Evolutionary conservation across 2,329 filamentous ascomycete species (phyloP).

Genomic region (Talaromyces sp.): DNA sequence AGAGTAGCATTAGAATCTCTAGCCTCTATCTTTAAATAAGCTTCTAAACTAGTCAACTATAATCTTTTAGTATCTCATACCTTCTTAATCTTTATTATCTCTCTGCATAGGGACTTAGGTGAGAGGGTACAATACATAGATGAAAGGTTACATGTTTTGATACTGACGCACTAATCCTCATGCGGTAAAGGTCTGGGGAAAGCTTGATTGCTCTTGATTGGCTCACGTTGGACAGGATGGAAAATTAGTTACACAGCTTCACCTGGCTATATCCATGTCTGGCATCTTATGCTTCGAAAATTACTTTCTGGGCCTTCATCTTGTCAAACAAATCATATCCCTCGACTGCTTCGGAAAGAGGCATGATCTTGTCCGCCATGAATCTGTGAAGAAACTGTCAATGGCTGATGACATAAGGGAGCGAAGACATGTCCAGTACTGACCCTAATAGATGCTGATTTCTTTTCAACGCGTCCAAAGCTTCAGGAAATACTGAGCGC

Average conservation of each 20-base stretch:
- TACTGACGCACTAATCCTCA: slow-evolving; percentile 6
- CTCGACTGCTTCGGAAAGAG: slow-evolving; percentile 59
- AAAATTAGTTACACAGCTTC: too few relatives aligned
- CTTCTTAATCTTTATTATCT: not conserved
- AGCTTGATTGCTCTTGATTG: slow-evolving; percentile 1
- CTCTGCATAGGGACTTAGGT: not conserved
- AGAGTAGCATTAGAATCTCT: too few relatives aligned
- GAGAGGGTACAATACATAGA: too few relatives aligned
- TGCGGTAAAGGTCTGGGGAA: slow-evolving; percentile 4
- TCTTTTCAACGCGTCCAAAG: slow-evolving; percentile 59
- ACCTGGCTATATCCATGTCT: too few relatives aligned
- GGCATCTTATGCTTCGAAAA: slow-evolving; percentile 54
- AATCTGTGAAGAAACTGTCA: slow-evolving; percentile 47
- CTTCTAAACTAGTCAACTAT: too few relatives aligned
- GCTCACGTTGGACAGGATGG: not conserved
- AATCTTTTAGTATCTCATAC: too few relatives aligned
- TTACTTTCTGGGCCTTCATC: slow-evolving; percentile 68
- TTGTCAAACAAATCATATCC: slow-evolving; percentile 68
- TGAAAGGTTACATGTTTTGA: slow-evolving; percentile 8
- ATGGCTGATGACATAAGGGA: not conserved
- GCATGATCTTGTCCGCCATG: slow-evolving; percentile 73
- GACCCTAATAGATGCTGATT: slow-evolving; percentile 64
- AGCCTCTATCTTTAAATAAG: not conserved
- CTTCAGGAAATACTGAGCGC: slow-evolving; percentile 62
- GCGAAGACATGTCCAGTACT: slow-evolving; percentile 23